phyloP scores from a whole-genome alignment of 2,329 filamentous ascomycete species.

The Diplodia intermedia region DNA sequence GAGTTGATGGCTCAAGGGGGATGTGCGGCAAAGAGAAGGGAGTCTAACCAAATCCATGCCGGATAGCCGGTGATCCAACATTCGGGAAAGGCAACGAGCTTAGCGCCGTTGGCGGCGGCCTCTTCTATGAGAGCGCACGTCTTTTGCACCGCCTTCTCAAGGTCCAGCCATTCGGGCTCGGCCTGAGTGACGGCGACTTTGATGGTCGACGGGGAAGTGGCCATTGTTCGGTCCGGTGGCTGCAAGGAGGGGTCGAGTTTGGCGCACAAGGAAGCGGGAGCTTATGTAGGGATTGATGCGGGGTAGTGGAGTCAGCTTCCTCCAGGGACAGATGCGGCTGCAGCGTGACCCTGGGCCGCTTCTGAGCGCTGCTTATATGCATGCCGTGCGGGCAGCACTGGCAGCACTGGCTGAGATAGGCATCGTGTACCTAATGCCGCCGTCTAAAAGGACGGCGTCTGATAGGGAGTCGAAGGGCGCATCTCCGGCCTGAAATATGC shows the following conservation, averaged over 20 bases:
- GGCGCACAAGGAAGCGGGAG: not conserved
- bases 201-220: slow-evolving; percentile 13
- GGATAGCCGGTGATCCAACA: slow-evolving; percentile 57
- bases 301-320: not conserved
- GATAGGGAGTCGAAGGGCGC: not conserved
- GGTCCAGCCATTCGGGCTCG: slow-evolving; percentile 68
- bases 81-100: slow-evolving; percentile 60
- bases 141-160: slow-evolving; percentile 62
- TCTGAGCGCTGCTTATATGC: slow-evolving; percentile 6
- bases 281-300: not conserved
- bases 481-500: slow-evolving; percentile 15
- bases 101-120: slow-evolving; percentile 61
- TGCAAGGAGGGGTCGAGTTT: not conserved
- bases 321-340: not conserved
- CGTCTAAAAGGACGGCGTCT: not conserved
- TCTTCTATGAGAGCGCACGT: slow-evolving; percentile 64
- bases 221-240: not conserved
- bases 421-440: not conserved
- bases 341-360: not conserved
- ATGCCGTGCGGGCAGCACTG: not conserved
- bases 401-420: not conserved
- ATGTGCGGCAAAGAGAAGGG: not conserved
- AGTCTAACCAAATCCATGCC: slow-evolving; percentile 54
- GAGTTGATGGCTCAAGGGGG: no score
- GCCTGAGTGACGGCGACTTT: slow-evolving; percentile 62